Evolutionary conservation across 495 filamentous ascomycete species (phyloP).

Genomic region (Daldinia decipiens): DNA sequence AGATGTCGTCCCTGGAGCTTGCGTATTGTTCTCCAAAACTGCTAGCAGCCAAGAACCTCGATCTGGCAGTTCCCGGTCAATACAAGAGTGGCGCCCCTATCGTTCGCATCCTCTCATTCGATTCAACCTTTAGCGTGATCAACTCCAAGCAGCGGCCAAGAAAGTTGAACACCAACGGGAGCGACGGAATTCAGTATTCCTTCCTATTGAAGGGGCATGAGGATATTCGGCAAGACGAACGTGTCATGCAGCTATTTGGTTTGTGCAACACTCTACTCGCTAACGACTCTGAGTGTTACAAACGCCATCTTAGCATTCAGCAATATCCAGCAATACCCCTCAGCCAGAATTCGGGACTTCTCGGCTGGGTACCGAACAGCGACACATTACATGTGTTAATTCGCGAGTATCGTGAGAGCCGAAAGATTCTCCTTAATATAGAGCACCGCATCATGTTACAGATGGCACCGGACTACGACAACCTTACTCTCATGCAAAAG

Average conservation of each 20-base stretch:
- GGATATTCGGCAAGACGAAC: constrained; percentile 97
- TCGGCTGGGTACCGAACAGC: constrained; percentile 98
- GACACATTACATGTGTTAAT: constrained; percentile 97
- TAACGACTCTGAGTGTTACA: constrained; percentile 94
- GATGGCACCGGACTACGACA: constrained; percentile 99
- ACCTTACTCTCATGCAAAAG: constrained; percentile 98
- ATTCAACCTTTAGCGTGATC: constrained; percentile 88
- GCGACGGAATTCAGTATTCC: constrained; percentile 84
- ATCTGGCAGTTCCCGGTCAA: constrained; percentile 92
- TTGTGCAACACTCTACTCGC: constrained; percentile 92
- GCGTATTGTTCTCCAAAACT: constrained; percentile 96
- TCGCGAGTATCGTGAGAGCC: constrained; percentile 94
- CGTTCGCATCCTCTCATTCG: constrained; percentile 87
- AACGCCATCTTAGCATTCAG: constrained; percentile 94
- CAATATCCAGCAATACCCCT: constrained; percentile 93
- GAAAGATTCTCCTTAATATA: constrained; percentile 97
- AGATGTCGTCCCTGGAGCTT: constrained; percentile 90
- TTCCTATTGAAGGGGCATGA: constrained; percentile 96
- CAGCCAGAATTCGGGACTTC: constrained; percentile 92
- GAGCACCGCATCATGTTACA: constrained; percentile 99
- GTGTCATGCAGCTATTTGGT: constrained; percentile 99
- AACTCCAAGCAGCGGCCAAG: constrained; percentile 95
- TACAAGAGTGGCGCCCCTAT: constrained; percentile 89
- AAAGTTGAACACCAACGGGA: constrained; percentile 87
- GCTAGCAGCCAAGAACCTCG: constrained; percentile 81